phyloP scores from a whole-genome alignment of 1,284 basidiomycete genomes.

The Thelephora terrestris region DNA sequence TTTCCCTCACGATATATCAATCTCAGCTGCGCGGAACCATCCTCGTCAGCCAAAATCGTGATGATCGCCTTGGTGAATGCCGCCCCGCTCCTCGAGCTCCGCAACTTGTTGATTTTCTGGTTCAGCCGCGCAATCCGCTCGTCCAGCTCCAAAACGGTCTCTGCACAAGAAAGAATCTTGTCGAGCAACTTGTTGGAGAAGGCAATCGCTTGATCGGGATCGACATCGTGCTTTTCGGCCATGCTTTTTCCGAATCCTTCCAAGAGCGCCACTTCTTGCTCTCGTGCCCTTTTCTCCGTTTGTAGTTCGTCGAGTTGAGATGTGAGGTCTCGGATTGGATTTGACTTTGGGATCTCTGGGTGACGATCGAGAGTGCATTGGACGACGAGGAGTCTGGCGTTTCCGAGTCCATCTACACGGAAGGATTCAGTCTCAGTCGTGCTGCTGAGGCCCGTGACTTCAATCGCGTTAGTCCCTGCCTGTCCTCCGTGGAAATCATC shows the following conservation, averaged over 20 bases:
- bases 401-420: slow-evolving; percentile 33
- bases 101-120: slow-evolving; percentile 19
- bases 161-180: slow-evolving; percentile 27
- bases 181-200: slow-evolving; percentile 26
- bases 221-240: too few species aligned
- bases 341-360: too few species aligned
- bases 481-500: slow-evolving; percentile 11
- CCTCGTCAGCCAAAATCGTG: slow-evolving; percentile 27
- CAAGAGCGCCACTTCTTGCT: too few species aligned
- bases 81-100: slow-evolving; percentile 21
- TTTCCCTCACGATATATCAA: slow-evolving; percentile 42
- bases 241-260: too few species aligned
- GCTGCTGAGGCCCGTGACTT: slow-evolving; percentile 35
- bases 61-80: slow-evolving; percentile 27
- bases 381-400: slow-evolving; percentile 39
- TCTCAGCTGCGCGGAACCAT: slow-evolving; percentile 31
- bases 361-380: slow-evolving; percentile 27
- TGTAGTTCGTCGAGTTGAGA: too few species aligned
- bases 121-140: slow-evolving; percentile 29
- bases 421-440: slow-evolving; percentile 38
- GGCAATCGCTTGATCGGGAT: slow-evolving; percentile 4
- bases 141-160: slow-evolving; percentile 28
- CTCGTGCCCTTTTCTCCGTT: too few species aligned
- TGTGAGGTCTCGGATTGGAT: too few species aligned
- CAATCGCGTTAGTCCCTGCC: slow-evolving; percentile 40